Evolutionary conservation across 2,329 filamentous ascomycete genomes (phyloP), one percentile per base, ranked within the genome.

Genomic region (Lasiodiplodia sp.): DNA sequence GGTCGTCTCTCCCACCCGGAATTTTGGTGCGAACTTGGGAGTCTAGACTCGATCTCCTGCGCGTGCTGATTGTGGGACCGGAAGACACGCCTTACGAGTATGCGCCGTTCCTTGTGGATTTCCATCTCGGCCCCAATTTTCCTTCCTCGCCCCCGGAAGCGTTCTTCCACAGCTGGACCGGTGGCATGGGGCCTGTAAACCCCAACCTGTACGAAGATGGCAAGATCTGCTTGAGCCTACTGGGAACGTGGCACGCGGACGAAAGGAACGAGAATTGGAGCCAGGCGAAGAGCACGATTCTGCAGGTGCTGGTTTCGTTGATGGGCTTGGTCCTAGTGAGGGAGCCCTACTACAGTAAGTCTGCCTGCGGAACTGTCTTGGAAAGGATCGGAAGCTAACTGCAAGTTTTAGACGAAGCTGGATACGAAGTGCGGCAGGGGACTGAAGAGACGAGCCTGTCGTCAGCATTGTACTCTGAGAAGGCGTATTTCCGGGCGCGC

Each of bases 161-260:
- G 1, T 86, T 82, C 75, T 90, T 90, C 75, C 87, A 90, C 74
- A 87, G 84, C 63, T 89, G 87, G 87, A 87, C 85, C 0, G 76
- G 80, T 67, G 83, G 83, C 1, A 75, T 82, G 25, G 85, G 85
- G 0, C 80, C 81, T n/a, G 79, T 89, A 28, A 90, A 90, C 71
- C 87, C 87, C 0, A 90, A 90, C 71, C 76, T 90, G 1, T 89
- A 89, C 74, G 87, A 89, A 71, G 85, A 88, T 69, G 87, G 87
- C 28, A 88, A 86, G 73, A 88, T 90, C 38, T 90, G 88, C 72
- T 77, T 90, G 18, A 86, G 83, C 70, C 75, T 90, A 25, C 77
- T 90, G 4, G 87, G 87, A 14, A 90, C 87, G 2, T 90, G 87
- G 87, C 83, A 86, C 66, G 82, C 84, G 0, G 81, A 85, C 67